Conservation (phyloP, 306 rosid genomes). For the Lithocarpus polystachyus region DNA sequence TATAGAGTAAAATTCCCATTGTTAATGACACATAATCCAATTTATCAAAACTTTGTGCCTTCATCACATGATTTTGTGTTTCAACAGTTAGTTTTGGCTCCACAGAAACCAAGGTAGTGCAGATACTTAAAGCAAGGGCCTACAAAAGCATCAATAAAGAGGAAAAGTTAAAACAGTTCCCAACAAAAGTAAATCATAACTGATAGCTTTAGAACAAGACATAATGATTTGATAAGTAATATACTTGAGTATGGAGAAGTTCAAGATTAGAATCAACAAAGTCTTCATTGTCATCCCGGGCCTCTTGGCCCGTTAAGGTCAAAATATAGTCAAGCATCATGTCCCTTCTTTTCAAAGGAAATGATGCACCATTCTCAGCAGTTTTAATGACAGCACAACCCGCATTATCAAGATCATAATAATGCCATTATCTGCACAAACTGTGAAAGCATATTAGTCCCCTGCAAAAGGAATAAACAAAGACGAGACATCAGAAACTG, state of each 20-base stretch:
- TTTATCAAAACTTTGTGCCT: constrained; percentile 42
- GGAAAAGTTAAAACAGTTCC: constrained; percentile 6
- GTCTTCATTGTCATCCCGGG: constrained; percentile 77
- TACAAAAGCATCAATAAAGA: constrained; percentile 23
- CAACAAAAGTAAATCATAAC: constrained; percentile 20
- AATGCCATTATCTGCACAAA: constrained; percentile 14
- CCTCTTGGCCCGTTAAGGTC: constrained; percentile 92
- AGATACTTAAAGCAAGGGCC: constrained; percentile 97
- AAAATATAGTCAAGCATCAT: constrained; percentile 79
- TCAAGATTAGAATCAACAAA: constrained; percentile 74
- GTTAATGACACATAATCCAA: background rate
- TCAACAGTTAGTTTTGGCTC: constrained; percentile 94
- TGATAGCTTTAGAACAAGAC: constrained; percentile 6
- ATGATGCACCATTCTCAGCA: constrained; percentile 82
- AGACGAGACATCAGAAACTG: background rate
- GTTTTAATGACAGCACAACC: constrained; percentile 95
- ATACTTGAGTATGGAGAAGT: constrained; percentile 81
- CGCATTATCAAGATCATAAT: constrained; percentile 29
- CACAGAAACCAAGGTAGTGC: constrained; percentile 91
- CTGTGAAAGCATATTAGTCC: constrained; percentile 90
- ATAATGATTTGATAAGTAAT: constrained; percentile 17
- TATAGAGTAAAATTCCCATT: background rate
- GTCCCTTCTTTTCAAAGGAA: constrained; percentile 92
- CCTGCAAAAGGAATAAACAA: constrained; percentile 45
- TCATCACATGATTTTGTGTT: constrained; percentile 84